Percentiles rank a stretch among this genome's conserved stretches.
phyloP scores from a whole-genome alignment of 2,329 filamentous ascomycete species.

The Pseudogymnoascus sp. region DNA sequence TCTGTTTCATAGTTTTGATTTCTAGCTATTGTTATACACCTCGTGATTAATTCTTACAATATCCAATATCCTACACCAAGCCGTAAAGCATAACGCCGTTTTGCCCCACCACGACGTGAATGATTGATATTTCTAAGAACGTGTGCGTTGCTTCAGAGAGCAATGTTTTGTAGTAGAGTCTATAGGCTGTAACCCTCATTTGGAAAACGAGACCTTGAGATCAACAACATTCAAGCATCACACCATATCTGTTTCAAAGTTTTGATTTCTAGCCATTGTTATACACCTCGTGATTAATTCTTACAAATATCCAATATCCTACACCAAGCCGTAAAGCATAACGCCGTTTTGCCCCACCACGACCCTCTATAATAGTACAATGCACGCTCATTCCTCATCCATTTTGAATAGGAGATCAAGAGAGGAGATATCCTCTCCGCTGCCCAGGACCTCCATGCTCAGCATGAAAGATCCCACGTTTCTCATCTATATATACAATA shows the following conservation, averaged over 20 bases:
- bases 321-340: slow-evolving; percentile 7
- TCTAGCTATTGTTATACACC: not conserved
- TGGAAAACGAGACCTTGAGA: not conserved
- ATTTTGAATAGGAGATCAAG: slow-evolving; percentile 8
- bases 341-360: not conserved
- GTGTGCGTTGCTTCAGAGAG: not conserved
- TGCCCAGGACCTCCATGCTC: not conserved
- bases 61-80: slow-evolving; percentile 6
- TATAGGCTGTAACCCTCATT: not conserved
- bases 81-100: slow-evolving; percentile 8
- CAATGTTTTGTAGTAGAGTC: not conserved
- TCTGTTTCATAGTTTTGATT: not conserved
- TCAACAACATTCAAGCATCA: not conserved
- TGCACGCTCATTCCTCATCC: not conserved
- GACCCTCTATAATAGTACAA: slow-evolving; percentile 6
- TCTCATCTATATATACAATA: slow-evolving; percentile 7
- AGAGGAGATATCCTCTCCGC: not conserved
- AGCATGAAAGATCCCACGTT: slow-evolving; percentile 1
- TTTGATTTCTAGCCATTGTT: not conserved
- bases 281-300: slow-evolving; percentile 2
- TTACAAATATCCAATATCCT: slow-evolving; percentile 8
- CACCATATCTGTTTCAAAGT: not conserved
- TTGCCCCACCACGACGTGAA: not conserved
- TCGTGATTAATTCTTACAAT: slow-evolving; percentile 5
- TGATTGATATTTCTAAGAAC: too few species aligned